phyloP scores from a whole-genome alignment of 352 stramenopile genomes.

The Pythium sukuiense region DNA sequence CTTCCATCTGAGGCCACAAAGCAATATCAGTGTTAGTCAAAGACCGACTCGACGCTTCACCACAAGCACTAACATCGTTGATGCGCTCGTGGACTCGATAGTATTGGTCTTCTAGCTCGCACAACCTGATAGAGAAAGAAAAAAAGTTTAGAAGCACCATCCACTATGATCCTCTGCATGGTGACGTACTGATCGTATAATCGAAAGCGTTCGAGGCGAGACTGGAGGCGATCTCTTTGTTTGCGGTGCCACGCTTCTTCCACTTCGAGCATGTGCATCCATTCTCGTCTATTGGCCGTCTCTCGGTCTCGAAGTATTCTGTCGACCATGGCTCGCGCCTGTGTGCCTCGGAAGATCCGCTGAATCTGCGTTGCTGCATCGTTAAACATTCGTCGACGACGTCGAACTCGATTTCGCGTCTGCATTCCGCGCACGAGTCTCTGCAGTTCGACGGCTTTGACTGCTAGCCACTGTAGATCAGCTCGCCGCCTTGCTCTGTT shows the following conservation, averaged over 20 bases:
- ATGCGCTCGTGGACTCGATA: slow-evolving; percentile 59
- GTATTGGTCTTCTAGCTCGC: slow-evolving; percentile 65
- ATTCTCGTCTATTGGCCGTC: slow-evolving; percentile 60
- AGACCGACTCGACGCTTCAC: neutral
- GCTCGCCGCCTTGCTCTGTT: slow-evolving; percentile 41
- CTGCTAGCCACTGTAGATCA: slow-evolving; percentile 51
- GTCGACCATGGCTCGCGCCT: slow-evolving; percentile 36
- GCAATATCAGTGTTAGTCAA: neutral
- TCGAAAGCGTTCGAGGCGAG: slow-evolving; percentile 52
- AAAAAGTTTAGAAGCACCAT: neutral
- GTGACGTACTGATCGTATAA: slow-evolving; percentile 49
- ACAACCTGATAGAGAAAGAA: slow-evolving; percentile 37
- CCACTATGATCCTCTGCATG: neutral
- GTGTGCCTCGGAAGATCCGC: slow-evolving; percentile 64
- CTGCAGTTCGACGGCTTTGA: slow-evolving; percentile 53
- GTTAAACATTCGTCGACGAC: slow-evolving; percentile 17
- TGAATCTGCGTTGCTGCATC: slow-evolving; percentile 55
- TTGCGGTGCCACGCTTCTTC: slow-evolving; percentile 68
- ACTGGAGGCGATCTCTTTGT: slow-evolving; percentile 58
- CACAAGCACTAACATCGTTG: slow-evolving; percentile 46
- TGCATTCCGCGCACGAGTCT: slow-evolving; percentile 52
- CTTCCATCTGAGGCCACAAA: slow-evolving; percentile 52
- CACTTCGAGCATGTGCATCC: slow-evolving; percentile 64
- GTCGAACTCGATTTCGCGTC: slow-evolving; percentile 37
- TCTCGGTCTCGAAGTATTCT: slow-evolving; percentile 55